These are phyloP conservation scores for Zanthoxylum bungeanum DNA, from an alignment of 345 rosid genomes.

Conservation along the genomic window DNA sequence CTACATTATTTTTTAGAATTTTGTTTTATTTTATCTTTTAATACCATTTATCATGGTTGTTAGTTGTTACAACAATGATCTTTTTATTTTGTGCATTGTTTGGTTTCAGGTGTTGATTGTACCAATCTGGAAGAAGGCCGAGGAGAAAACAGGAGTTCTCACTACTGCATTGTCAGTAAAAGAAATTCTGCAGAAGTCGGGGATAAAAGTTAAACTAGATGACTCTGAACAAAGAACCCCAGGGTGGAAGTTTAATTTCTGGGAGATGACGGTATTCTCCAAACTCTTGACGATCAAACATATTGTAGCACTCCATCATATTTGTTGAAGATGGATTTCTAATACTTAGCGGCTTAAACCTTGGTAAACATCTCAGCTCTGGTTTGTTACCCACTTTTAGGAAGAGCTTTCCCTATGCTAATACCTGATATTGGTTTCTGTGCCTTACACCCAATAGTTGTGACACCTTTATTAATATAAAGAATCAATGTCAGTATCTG, in stretches of 20 bases:
- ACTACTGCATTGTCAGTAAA: constrained; percentile 64
- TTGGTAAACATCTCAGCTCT: neutral
- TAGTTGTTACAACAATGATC: neutral
- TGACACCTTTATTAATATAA: neutral
- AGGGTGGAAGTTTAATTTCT: constrained; percentile 95
- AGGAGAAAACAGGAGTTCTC: constrained; percentile 70
- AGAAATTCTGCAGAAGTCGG: constrained; percentile 55
- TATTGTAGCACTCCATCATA: neutral
- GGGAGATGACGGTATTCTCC: constrained; percentile 88
- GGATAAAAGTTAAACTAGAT: constrained; percentile 82
- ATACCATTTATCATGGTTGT: constrained; percentile 1
- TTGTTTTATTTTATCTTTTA: too few relatives aligned
- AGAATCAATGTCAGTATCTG: neutral
- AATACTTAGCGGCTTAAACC: neutral
- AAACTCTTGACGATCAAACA: neutral
- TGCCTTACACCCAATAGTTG: neutral
- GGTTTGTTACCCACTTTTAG: neutral
- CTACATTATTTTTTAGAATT: too few relatives aligned
- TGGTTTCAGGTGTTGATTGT: constrained; percentile 66
- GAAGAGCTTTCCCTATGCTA: neutral
- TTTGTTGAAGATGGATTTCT: neutral
- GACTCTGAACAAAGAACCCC: constrained; percentile 80
- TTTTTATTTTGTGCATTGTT: constrained; percentile 7
- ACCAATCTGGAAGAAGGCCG: constrained; percentile 86
- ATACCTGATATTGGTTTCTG: neutral